phyloP scores from a whole-genome alignment of 1,139 yeast genomes.

The Zygosaccharomyces sapae region DNA sequence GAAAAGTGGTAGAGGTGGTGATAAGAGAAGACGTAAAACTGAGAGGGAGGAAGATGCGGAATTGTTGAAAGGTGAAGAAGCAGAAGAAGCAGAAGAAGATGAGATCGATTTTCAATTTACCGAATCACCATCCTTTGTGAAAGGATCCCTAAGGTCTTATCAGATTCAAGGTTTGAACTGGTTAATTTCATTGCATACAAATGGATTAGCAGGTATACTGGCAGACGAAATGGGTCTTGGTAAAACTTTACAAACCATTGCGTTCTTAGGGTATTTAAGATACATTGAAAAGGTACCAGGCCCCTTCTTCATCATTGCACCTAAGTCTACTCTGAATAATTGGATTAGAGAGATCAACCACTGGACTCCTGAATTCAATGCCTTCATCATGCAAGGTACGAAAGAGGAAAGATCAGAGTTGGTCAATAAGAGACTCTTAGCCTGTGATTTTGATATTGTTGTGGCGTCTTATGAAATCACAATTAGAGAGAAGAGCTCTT shows the following conservation, averaged over 20 bases:
- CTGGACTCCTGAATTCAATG: constrained; percentile 96
- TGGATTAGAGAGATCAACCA: constrained; percentile 91
- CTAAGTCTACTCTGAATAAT: constrained; percentile 90
- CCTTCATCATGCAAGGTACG: constrained; percentile 78
- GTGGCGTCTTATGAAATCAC: constrained; percentile 93
- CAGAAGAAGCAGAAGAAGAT: constrained; percentile 43
- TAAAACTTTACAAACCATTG: constrained; percentile 87
- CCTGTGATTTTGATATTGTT: constrained; percentile 81
- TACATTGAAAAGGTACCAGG: constrained; percentile 77
- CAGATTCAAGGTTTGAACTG: constrained; percentile 91
- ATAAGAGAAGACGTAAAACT: constrained; percentile 53
- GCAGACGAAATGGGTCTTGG: constrained; percentile 99
- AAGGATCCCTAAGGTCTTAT: constrained; percentile 73
- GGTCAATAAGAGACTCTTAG: constrained; percentile 54
- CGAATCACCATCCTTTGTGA: constrained; percentile 70
- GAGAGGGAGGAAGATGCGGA: constrained; percentile 94
- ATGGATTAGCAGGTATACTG: constrained; percentile 79
- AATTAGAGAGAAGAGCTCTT: constrained; percentile 73
- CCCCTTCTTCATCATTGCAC: constrained; percentile 88
- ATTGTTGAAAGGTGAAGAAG: constrained; percentile 72
- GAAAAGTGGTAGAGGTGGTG: constrained; percentile 34
- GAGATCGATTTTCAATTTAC: constrained; percentile 46
- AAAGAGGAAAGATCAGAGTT: constrained; percentile 68
- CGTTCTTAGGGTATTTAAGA: constrained; percentile 83
- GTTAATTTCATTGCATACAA: constrained; percentile 77